Conservation (phyloP, 345 rosid genomes). For the Physaria fendleri region DNA sequence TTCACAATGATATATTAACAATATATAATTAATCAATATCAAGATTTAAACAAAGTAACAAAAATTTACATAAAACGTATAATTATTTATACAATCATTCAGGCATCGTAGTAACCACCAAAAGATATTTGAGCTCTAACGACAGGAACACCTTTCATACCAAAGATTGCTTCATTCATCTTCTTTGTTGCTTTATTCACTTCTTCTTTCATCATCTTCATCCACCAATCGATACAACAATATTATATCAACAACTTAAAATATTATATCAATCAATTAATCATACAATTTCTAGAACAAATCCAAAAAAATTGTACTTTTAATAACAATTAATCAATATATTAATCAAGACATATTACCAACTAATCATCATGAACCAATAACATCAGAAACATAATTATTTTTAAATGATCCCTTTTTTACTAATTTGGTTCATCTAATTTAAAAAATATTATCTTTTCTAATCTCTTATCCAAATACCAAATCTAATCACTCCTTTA, state of each 20-base stretch:
- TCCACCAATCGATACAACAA: neutral
- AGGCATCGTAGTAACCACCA: conserved; percentile 75
- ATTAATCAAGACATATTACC: neutral
- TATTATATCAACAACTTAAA: neutral
- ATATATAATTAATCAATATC: neutral
- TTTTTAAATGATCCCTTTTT: neutral
- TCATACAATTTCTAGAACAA: neutral
- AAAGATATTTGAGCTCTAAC: conserved; percentile 64
- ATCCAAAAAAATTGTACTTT: neutral
- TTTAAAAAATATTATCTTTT: neutral
- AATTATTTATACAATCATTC: too few species aligned
- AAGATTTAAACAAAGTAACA: neutral
- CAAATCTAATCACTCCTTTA: neutral
- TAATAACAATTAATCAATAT: neutral
- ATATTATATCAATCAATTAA: neutral
- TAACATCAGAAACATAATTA: neutral
- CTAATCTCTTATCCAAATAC: neutral
- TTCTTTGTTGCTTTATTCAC: conserved; percentile 53
- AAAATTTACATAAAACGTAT: conserved; percentile 9
- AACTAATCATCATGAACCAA: conserved; percentile 6
- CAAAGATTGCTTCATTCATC: conserved; percentile 63
- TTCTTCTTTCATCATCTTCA: conserved; percentile 68
- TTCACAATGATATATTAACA: conserved; percentile 3
- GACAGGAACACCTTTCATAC: conserved; percentile 59
- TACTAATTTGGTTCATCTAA: neutral